Percentiles rank a stretch among this genome's conserved stretches.
Evolutionary conservation across 1,139 yeast genomes (phyloP).

Genomic region (Meyerozyma guilliermondii): DNA sequence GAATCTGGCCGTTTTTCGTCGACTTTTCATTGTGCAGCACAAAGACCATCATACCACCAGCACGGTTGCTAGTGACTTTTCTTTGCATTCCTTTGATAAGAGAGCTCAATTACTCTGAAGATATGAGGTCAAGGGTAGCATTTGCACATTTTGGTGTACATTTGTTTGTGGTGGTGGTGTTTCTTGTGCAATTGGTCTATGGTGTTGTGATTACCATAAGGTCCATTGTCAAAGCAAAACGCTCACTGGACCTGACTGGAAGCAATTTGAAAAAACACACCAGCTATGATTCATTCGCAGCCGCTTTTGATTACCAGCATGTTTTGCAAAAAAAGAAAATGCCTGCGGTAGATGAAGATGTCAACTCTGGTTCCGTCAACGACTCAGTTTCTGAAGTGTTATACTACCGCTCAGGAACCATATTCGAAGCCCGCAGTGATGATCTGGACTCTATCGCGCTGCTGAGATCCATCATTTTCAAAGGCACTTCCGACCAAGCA

Average conservation of each 20-base stretch:
- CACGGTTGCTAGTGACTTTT: constrained; percentile 32
- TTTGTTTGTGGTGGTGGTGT: constrained; percentile 30
- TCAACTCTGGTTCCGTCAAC: not conserved
- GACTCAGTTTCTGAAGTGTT: not conserved
- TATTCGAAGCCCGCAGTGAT: not conserved
- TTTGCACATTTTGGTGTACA: constrained; percentile 39
- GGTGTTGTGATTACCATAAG: constrained; percentile 25
- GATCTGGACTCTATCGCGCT: not conserved
- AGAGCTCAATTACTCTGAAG: constrained; percentile 27
- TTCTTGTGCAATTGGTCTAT: constrained; percentile 28
- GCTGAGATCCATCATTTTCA: not conserved
- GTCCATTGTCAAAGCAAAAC: constrained; percentile 12
- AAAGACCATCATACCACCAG: constrained; percentile 31
- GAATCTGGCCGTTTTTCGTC: constrained; percentile 37
- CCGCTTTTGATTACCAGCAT: constrained; percentile 30
- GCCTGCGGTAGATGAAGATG: not conserved
- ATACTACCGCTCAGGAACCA: not conserved
- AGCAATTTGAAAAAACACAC: constrained; percentile 4
- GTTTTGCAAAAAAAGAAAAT: constrained; percentile 7
- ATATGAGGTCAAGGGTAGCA: constrained; percentile 33
- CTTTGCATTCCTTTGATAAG: constrained; percentile 39
- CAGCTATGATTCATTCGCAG: constrained; percentile 18
- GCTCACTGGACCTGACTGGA: not conserved
- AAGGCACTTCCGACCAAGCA: not conserved
- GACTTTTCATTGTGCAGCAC: constrained; percentile 34